Evolutionary conservation across 2,329 filamentous ascomycete genomes (phyloP), one percentile per base, ranked within the genome.

Genomic region (Sarocladium strictum): DNA sequence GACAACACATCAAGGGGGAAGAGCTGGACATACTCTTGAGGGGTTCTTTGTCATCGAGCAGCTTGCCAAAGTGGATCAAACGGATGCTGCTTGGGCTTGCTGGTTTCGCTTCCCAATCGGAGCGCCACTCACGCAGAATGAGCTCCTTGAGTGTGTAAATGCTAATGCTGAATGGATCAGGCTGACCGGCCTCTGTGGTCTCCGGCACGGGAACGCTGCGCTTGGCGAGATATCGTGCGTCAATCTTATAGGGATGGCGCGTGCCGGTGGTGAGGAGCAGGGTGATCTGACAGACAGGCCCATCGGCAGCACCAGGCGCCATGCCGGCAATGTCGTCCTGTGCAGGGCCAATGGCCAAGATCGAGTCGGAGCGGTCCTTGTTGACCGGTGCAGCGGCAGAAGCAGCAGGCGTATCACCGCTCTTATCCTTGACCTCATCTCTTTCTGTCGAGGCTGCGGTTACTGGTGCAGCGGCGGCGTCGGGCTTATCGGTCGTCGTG

Each of bases 101-200:
- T 1, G 93, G 93, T 65, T 89, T 86, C 15, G 85, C 75, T 64
- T 96, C 92, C 93, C 93, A 97, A 67, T 97, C 90, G 63, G 85
- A 86, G 61, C 90, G 80, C 93, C 93, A 97, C 69, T 97, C 92
- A 63, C 90, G 81, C 75, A 94, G 81, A 67, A 97, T 96, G 65
- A 97, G 75, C 73, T 97, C 91, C 72, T 97, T 97, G 60, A 97
- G 75, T 2, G 90, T 96, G 68, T 97, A 96, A 52, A 96, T 87
- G 61, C 89, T 96, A 72, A 97, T 90, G 66, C 86, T 89, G 66
- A 90, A 92, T 1, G 91, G 91, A 65, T 97, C 90, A 59, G 81
- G 78, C 58, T 72, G 77, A 29, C 83, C 84, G 24, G 70, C 67
- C 56, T 80, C 77, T 10, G 77, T 81, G 60, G 81, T 72, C 29